Evolutionary conservation across 2,329 filamentous ascomycete species (phyloP).

Genomic region (Exutisphaerella laricina): DNA sequence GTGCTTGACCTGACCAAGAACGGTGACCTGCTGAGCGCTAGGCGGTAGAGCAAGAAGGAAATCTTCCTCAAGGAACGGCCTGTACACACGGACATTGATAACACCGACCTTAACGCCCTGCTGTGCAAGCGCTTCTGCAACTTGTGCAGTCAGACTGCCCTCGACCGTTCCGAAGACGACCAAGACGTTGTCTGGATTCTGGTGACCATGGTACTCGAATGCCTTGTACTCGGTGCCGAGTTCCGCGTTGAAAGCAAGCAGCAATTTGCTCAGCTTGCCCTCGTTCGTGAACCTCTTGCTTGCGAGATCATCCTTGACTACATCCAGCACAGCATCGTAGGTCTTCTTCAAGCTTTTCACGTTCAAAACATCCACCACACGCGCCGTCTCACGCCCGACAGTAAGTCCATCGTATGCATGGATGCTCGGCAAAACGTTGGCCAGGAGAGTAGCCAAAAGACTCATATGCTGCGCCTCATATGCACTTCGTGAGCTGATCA

Average conservation of each 20-base stretch:
- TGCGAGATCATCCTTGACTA: slow-evolving; percentile 48
- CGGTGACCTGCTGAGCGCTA: slow-evolving; percentile 68
- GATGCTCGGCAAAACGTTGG: slow-evolving; percentile 71
- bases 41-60: slow-evolving; percentile 78
- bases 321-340: slow-evolving; percentile 61
- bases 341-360: slow-evolving; percentile 62
- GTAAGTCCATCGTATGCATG: slow-evolving; percentile 75
- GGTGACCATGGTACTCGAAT: slow-evolving; percentile 90
- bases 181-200: slow-evolving; percentile 70
- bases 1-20: slow-evolving; percentile 81
- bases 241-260: slow-evolving; percentile 77
- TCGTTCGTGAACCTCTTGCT: slow-evolving; percentile 62
- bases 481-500: slow-evolving; percentile 78
- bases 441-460: slow-evolving; percentile 75
- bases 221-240: slow-evolving; percentile 87
- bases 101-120: slow-evolving; percentile 76
- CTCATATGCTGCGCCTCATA: slow-evolving; percentile 96
- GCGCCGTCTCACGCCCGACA: slow-evolving; percentile 73
- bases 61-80: slow-evolving; percentile 90
- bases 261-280: slow-evolving; percentile 63
- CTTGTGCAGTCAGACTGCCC: slow-evolving; percentile 76
- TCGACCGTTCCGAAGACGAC: slow-evolving; percentile 93
- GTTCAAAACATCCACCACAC: slow-evolving; percentile 75
- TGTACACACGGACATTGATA: slow-evolving; percentile 86
- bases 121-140: slow-evolving; percentile 65